These are phyloP conservation scores for Acorus gramineus DNA, from an alignment of 106 monocot species.

Conservation along the genomic window DNA sequence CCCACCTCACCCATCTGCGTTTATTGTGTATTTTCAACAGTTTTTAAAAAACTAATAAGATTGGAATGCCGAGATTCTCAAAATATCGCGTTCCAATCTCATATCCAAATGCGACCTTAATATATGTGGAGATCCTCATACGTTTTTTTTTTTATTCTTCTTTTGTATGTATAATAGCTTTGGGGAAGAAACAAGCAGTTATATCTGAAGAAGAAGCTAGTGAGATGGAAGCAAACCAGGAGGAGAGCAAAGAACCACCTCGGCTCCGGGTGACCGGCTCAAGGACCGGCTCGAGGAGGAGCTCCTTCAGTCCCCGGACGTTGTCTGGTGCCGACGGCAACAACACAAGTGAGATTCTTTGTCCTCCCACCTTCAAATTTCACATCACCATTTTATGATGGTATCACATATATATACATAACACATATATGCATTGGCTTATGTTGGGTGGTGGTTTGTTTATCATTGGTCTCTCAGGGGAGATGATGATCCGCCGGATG, in stretches of 20 bases:
- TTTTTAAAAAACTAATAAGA: too few relatives aligned
- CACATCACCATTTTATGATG: too few relatives aligned
- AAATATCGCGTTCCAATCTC: background rate
- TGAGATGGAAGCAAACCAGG: constrained; percentile 30
- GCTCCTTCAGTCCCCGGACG: background rate
- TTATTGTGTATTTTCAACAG: too few relatives aligned
- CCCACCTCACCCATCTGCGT: background rate
- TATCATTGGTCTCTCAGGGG: constrained; percentile 8
- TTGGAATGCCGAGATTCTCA: too few relatives aligned
- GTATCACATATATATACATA: too few relatives aligned
- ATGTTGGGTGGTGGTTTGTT: too few relatives aligned
- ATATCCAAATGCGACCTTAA: background rate
- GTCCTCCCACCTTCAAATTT: background rate
- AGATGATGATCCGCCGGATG: constrained; percentile 19
- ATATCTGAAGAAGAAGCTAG: constrained; percentile 39
- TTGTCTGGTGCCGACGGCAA: constrained; percentile 26
- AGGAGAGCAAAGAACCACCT: constrained; percentile 11
- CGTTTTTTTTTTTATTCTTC: background rate
- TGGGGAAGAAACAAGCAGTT: constrained; percentile 41
- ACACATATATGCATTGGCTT: too few relatives aligned
- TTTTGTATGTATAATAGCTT: constrained; percentile 28
- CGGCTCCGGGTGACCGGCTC: constrained; percentile 17
- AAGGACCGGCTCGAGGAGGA: constrained; percentile 8
- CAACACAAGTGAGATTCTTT: constrained; percentile 15
- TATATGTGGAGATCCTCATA: background rate